Evolutionary conservation across 345 rosid species (phyloP).

Genomic region (Euphorbia pulcherrima): DNA sequence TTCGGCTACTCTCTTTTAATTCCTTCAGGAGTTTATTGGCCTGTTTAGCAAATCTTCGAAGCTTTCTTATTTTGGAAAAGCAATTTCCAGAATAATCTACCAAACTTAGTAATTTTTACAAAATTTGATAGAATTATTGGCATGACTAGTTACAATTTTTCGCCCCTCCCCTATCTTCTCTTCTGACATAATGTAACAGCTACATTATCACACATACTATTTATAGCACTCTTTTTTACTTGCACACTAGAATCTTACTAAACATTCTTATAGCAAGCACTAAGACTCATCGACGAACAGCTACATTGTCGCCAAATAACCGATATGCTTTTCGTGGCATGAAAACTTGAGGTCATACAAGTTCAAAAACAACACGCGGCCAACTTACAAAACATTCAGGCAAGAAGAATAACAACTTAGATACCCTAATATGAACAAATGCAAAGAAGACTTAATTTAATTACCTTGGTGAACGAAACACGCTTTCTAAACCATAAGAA

Average conservation of each 20-base stretch:
- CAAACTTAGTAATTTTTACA: neutral
- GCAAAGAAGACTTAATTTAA: constrained; percentile 46
- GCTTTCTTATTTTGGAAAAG: neutral
- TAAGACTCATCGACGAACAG: neutral
- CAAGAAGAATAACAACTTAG: neutral
- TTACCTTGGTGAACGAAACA: constrained; percentile 74
- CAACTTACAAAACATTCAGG: neutral
- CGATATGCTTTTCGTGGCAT: neutral
- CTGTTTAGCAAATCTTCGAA: neutral
- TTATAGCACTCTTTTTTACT: neutral
- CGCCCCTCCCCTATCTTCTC: neutral
- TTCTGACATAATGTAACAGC: neutral
- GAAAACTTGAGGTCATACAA: neutral
- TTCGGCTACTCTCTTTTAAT: neutral
- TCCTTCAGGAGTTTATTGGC: neutral
- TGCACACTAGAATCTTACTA: neutral
- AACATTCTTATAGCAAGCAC: neutral
- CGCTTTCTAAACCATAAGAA: constrained; percentile 68
- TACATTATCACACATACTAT: neutral
- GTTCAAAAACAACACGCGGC: neutral
- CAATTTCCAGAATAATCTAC: neutral
- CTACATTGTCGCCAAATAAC: neutral
- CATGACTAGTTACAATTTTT: neutral
- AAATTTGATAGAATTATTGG: neutral
- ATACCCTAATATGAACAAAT: neutral